A percentile compares a stretch with the other conserved stretches of the same genome.
Conservation (phyloP, 345 rosid species). For the Brassica carinata region DNA sequence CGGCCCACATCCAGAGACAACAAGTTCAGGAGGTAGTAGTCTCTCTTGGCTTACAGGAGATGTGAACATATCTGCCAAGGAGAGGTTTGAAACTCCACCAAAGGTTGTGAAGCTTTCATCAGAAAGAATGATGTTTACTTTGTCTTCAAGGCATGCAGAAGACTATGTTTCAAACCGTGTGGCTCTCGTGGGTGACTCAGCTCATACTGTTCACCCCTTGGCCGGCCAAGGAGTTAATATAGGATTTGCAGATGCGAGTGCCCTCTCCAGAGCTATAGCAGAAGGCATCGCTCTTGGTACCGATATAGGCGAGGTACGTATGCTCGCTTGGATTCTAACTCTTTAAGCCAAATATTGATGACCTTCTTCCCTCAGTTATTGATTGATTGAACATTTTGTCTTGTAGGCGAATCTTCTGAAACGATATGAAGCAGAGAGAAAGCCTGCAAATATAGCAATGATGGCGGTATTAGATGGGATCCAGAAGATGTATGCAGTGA, state of each 20-base stretch:
- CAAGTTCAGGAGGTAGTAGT: conserved; percentile 43
- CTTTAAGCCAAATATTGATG: conserved; percentile 21
- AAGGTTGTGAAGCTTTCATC: not conserved
- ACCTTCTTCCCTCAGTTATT: conserved; percentile 5
- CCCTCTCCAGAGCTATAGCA: conserved; percentile 69
- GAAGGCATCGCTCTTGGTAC: conserved; percentile 24
- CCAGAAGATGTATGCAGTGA: conserved; percentile 81
- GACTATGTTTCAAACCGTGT: conserved; percentile 45
- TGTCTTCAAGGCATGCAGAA: conserved; percentile 79
- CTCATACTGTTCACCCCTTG: conserved; percentile 93
- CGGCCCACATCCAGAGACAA: conserved; percentile 75
- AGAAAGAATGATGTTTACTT: conserved; percentile 74
- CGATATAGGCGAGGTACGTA: not conserved
- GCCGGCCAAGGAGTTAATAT: conserved; percentile 98
- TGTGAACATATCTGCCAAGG: conserved; percentile 47
- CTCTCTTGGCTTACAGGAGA: conserved; percentile 67
- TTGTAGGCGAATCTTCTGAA: conserved; percentile 59
- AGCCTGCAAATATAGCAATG: conserved; percentile 76
- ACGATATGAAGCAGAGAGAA: conserved; percentile 80
- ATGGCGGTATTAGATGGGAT: conserved; percentile 88
- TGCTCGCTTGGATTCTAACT: not conserved
- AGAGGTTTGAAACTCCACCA: conserved; percentile 81
- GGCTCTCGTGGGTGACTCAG: conserved; percentile 60
- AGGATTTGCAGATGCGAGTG: conserved; percentile 41
- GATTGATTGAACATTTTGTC: not conserved